These are phyloP conservation scores for Macroventuria anomochaeta DNA, from an alignment of 2,329 filamentous ascomycete species.

Conservation along the genomic window DNA sequence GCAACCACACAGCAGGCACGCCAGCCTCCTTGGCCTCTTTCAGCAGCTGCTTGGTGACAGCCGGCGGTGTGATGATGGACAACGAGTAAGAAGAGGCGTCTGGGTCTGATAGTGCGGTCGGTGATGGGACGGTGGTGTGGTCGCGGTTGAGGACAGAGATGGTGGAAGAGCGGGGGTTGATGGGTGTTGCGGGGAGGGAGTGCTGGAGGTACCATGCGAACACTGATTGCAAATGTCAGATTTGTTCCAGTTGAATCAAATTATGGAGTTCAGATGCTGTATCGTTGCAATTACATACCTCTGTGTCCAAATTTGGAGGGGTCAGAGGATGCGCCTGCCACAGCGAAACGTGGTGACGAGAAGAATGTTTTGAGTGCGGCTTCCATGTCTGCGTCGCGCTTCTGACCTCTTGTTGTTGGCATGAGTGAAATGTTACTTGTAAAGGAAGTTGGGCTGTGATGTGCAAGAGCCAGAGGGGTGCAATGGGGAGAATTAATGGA, in stretches of 20 bases:
- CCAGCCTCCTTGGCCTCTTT: constrained; percentile 76
- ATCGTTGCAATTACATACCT: constrained; percentile 60
- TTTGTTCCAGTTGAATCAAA: too few relatives aligned
- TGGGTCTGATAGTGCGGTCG: constrained; percentile 66
- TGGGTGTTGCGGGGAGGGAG: constrained; percentile 76
- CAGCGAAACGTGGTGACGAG: constrained; percentile 78
- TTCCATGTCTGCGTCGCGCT: constrained; percentile 60
- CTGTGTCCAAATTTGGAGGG: constrained; percentile 87
- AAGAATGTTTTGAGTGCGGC: constrained; percentile 80
- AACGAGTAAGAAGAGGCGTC: constrained; percentile 68
- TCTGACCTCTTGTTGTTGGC: constrained; percentile 37
- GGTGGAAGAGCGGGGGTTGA: constrained; percentile 75
- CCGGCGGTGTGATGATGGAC: constrained; percentile 86
- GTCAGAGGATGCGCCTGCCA: constrained; percentile 88
- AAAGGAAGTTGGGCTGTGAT: neutral
- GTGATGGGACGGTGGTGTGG: constrained; percentile 69
- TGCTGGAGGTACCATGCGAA: constrained; percentile 87
- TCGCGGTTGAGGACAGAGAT: constrained; percentile 68
- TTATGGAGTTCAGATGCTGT: too few relatives aligned
- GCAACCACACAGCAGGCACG: constrained; percentile 69
- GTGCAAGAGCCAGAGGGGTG: neutral
- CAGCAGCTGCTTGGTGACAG: constrained; percentile 75
- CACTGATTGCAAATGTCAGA: constrained; percentile 70
- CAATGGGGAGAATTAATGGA: neutral
- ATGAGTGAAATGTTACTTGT: constrained; percentile 14